These are phyloP conservation scores for Spatholobus suberectus DNA, from an alignment of 306 rosid species.

Conservation along the genomic window DNA sequence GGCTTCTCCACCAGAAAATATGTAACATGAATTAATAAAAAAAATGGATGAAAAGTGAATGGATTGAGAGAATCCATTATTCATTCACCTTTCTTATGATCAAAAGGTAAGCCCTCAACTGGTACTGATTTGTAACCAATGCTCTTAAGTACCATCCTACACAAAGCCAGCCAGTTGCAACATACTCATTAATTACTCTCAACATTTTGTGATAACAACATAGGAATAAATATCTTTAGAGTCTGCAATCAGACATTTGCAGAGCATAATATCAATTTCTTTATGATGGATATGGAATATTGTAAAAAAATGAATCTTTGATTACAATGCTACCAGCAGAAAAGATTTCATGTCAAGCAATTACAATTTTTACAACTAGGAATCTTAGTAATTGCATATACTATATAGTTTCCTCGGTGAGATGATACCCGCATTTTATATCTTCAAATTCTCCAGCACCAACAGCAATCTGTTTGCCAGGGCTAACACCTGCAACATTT, in stretches of 20 bases:
- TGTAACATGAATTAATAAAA: neutral
- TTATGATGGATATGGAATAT: conserved; percentile 1
- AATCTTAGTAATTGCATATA: conserved; percentile 4
- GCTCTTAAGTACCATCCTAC: conserved; percentile 90
- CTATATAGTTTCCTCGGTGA: conserved; percentile 8
- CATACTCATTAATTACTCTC: neutral
- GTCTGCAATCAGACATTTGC: conserved; percentile 33
- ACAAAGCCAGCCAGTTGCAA: conserved; percentile 39
- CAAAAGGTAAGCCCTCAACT: conserved; percentile 84
- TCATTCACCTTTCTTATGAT: conserved; percentile 73
- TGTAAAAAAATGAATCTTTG: conserved; percentile 24
- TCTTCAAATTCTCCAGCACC: conserved; percentile 84
- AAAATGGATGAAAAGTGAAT: neutral
- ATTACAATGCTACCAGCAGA: conserved; percentile 11
- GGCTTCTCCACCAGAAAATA: conserved; percentile 21
- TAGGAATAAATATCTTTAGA: neutral
- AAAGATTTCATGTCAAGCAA: conserved; percentile 26
- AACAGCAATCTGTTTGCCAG: conserved; percentile 76
- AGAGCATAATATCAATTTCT: conserved; percentile 14
- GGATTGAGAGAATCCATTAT: neutral
- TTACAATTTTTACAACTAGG: conserved; percentile 30
- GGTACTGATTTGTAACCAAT: conserved; percentile 93
- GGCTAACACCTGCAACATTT: conserved; percentile 64
- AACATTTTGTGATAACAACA: conserved; percentile 22
- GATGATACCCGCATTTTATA: conserved; percentile 75